These are phyloP conservation scores for Phytophthora vignae DNA, from an alignment of 352 stramenopile species.

Conservation along the genomic window DNA sequence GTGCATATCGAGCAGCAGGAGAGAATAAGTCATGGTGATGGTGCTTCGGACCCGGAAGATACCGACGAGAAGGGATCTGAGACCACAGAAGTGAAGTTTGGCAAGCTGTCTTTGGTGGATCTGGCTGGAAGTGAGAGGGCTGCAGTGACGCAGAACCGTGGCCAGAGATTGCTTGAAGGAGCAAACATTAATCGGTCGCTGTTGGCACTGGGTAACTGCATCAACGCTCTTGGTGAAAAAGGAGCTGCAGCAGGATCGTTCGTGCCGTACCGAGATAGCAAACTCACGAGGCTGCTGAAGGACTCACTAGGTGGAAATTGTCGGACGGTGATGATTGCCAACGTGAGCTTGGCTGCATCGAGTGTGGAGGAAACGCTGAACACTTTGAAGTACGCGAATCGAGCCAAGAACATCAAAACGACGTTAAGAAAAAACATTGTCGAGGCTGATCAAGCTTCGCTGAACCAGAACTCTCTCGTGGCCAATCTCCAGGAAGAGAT, in stretches of 20 bases:
- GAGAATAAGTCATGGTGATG: conserved; percentile 29
- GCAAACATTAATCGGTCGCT: conserved; percentile 94
- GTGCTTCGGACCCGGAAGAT: conserved; percentile 22
- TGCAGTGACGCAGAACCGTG: conserved; percentile 90
- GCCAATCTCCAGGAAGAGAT: conserved; percentile 89
- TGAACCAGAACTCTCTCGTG: conserved; percentile 90
- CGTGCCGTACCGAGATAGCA: conserved; percentile 92
- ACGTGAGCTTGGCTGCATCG: conserved; percentile 79
- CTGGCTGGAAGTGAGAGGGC: conserved; percentile 92
- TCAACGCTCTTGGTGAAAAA: conserved; percentile 93
- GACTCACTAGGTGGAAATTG: conserved; percentile 93
- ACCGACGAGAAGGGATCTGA: conserved; percentile 7
- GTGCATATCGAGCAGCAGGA: conserved; percentile 83
- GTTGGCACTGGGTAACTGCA: conserved; percentile 93
- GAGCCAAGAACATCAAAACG: conserved; percentile 95
- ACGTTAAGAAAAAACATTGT: conserved; percentile 89
- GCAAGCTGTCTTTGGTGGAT: conserved; percentile 92
- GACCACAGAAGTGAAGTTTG: conserved; percentile 74
- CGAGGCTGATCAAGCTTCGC: conserved; percentile 85
- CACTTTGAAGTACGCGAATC: conserved; percentile 94
- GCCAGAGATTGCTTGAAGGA: conserved; percentile 86
- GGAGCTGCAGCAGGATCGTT: conserved; percentile 52
- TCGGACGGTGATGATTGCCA: conserved; percentile 95
- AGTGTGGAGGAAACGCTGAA: conserved; percentile 94
- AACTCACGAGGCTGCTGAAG: conserved; percentile 90